These are phyloP conservation scores for Salicornia ramosissima DNA, from an alignment of 148 eudicot genomes.

Conservation along the genomic window DNA sequence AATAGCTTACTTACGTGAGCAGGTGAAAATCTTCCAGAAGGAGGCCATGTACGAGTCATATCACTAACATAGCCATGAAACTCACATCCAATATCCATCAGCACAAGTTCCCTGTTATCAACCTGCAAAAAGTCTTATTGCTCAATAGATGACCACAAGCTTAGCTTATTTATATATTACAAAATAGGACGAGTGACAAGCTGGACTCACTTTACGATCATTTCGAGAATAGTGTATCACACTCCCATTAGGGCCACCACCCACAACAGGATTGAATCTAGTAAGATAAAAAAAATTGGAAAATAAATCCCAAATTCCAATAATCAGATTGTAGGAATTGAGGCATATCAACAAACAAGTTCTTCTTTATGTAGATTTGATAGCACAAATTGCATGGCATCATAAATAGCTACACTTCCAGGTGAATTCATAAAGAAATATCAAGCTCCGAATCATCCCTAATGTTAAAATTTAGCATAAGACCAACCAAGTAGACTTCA, in stretches of 20 bases:
- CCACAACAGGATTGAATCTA: constrained; percentile 96
- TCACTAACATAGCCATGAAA: constrained; percentile 95
- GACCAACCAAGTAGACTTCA: neutral
- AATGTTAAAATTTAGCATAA: neutral
- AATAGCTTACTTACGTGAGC: constrained; percentile 46
- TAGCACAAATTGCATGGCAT: neutral
- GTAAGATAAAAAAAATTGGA: constrained; percentile 8
- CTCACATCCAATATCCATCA: constrained; percentile 96
- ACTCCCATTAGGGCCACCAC: constrained; percentile 88
- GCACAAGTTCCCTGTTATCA: constrained; percentile 61
- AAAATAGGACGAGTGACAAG: neutral
- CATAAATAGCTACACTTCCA: neutral
- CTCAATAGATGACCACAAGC: constrained; percentile 6
- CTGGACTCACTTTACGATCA: constrained; percentile 71
- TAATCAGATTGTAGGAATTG: neutral
- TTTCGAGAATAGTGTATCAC: constrained; percentile 92
- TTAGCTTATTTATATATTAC: neutral
- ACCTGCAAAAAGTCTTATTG: constrained; percentile 39
- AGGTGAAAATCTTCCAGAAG: constrained; percentile 66
- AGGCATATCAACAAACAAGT: neutral
- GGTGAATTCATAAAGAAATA: neutral
- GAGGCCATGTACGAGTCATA: constrained; percentile 97
- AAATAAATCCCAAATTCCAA: neutral
- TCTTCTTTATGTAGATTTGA: neutral
- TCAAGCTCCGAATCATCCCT: neutral